Percentiles rank a stretch among this genome's conserved stretches.
These are phyloP conservation scores for Pascua sp. DNA, from an alignment of 1,284 basidiomycete genomes.

Conservation along the genomic window DNA sequence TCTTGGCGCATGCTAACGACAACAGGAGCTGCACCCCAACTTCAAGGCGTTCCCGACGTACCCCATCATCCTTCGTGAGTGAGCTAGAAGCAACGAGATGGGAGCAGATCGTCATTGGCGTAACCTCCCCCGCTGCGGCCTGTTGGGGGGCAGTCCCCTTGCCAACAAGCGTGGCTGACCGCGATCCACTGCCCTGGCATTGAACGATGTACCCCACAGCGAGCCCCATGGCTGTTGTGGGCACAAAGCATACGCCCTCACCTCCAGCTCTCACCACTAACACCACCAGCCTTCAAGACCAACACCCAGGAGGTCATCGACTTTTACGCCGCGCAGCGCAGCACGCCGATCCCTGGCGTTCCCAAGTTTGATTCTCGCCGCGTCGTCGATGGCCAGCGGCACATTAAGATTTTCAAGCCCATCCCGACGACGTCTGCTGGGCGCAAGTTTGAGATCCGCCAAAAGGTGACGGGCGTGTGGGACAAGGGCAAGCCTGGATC, in stretches of 20 bases:
- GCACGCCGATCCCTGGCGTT: slow-evolving; percentile 12
- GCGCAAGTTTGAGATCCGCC: slow-evolving; percentile 16
- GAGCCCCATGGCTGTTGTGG: too few species aligned
- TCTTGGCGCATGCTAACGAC: neutral
- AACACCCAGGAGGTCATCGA: slow-evolving; percentile 17
- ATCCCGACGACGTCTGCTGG: slow-evolving; percentile 14
- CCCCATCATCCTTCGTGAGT: slow-evolving; percentile 18
- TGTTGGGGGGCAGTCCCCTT: too few species aligned
- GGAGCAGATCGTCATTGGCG: neutral
- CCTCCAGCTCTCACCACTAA: neutral
- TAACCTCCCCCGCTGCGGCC: too few species aligned
- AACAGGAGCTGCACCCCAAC: slow-evolving; percentile 19
- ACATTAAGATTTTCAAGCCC: slow-evolving; percentile 17
- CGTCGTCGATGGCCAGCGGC: slow-evolving; percentile 20
- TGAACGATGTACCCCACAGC: too few species aligned
- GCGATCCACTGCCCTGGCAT: too few species aligned
- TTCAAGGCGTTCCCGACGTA: slow-evolving; percentile 20
- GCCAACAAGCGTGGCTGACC: too few species aligned
- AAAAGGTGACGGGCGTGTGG: slow-evolving; percentile 18
- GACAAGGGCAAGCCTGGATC: slow-evolving; percentile 22
- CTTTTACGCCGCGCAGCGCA: slow-evolving; percentile 15
- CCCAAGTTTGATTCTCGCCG: slow-evolving; percentile 16
- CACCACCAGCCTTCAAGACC: slow-evolving; percentile 14
- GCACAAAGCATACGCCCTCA: neutral
- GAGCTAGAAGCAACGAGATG: neutral